These are phyloP conservation scores for Talaromyces proteolyticus DNA, from an alignment of 495 filamentous ascomycete genomes.

Conservation along the genomic window DNA sequence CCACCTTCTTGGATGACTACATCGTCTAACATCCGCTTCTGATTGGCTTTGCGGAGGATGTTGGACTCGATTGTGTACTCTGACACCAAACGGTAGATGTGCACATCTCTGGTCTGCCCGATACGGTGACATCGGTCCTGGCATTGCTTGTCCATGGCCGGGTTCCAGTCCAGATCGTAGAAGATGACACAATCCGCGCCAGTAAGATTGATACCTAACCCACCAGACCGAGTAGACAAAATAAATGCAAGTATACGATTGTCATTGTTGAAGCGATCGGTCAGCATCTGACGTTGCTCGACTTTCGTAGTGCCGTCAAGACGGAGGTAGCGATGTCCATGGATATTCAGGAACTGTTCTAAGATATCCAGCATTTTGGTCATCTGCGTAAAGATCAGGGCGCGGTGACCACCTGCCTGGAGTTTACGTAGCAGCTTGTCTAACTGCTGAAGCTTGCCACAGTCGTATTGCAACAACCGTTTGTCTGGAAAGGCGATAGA, in stretches of 20 bases:
- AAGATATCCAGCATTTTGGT: constrained; percentile 97
- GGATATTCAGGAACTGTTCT: constrained; percentile 97
- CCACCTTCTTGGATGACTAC: constrained; percentile 98
- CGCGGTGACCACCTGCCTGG: constrained; percentile 85
- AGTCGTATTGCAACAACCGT: constrained; percentile 92
- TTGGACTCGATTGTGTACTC: constrained; percentile 99
- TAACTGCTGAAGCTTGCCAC: constrained; percentile 91
- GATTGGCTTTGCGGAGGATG: constrained; percentile 91
- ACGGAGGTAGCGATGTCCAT: constrained; percentile 92
- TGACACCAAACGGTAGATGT: constrained; percentile 95
- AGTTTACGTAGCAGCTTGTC: constrained; percentile 81
- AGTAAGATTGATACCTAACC: constrained; percentile 81
- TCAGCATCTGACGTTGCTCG: constrained; percentile 91
- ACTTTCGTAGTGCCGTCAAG: constrained; percentile 93
- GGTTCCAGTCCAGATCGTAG: constrained; percentile 99
- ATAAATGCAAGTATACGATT: constrained; percentile 90
- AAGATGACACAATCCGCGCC: constrained; percentile 98
- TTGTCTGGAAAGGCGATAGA: constrained; percentile 98
- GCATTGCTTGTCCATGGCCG: constrained; percentile 99
- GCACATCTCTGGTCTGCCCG: constrained; percentile 95
- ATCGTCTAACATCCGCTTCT: constrained; percentile 97
- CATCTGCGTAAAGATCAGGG: constrained; percentile 99
- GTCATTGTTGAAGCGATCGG: constrained; percentile 96
- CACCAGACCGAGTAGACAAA: constrained; percentile 88
- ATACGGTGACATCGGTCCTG: constrained; percentile 98